phyloP scores from a whole-genome alignment of 2,329 filamentous ascomycete genomes.

The Bipolaris oryzae region DNA sequence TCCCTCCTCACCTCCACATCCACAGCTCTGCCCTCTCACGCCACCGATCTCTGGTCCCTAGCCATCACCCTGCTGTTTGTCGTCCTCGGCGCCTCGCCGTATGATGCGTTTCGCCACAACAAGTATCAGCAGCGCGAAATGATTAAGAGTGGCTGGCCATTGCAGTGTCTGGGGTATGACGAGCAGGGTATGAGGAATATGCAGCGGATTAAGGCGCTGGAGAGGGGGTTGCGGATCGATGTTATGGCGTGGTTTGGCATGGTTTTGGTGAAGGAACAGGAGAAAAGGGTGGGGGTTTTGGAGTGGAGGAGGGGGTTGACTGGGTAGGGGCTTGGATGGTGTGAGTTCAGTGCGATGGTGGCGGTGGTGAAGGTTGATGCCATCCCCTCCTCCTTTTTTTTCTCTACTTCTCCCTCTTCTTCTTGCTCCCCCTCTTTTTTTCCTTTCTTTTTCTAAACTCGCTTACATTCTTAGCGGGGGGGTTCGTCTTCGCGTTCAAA shows the following conservation, averaged over 20 bases:
- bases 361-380: background rate
- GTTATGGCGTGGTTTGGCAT: conserved; percentile 46
- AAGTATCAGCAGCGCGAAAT: conserved; percentile 52
- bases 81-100: conserved; percentile 52
- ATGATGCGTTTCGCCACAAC: conserved; percentile 48
- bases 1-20: conserved; percentile 29
- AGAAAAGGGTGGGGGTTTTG: conserved; percentile 40
- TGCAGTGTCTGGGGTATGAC: conserved; percentile 47
- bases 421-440: background rate
- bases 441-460: background rate
- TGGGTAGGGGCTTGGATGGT: background rate
- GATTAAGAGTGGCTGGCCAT: conserved; percentile 51
- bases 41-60: conserved; percentile 54
- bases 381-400: background rate
- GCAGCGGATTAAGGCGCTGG: conserved; percentile 39
- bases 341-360: too few relatives aligned
- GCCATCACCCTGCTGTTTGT: conserved; percentile 54
- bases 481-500: background rate
- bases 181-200: conserved; percentile 41
- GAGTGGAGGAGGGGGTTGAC: conserved; percentile 35
- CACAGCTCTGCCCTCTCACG: conserved; percentile 38
- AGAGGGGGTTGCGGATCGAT: conserved; percentile 29
- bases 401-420: background rate
- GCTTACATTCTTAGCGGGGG: background rate
- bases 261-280: conserved; percentile 41